These are phyloP conservation scores for Trichoderma guizhouense DNA, from an alignment of 2,329 filamentous ascomycete genomes.

Conservation along the genomic window DNA sequence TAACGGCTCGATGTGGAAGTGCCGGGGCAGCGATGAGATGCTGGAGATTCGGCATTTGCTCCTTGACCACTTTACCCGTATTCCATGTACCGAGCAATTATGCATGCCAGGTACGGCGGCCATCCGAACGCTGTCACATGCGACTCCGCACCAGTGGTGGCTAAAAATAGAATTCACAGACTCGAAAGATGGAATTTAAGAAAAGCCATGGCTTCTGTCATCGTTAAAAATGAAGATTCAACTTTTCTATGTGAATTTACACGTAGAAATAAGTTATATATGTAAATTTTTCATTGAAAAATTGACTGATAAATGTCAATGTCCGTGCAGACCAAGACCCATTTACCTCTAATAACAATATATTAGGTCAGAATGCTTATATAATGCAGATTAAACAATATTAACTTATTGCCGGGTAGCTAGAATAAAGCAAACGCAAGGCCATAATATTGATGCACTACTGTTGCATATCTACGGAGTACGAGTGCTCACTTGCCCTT, in stretches of 20 bases:
- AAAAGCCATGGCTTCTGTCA: background rate
- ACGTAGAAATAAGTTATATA: background rate
- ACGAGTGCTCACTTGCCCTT: background rate
- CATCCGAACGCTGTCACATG: background rate
- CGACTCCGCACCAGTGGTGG: background rate
- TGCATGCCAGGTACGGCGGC: background rate
- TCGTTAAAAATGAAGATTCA: background rate
- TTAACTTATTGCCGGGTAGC: background rate
- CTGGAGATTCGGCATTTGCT: background rate
- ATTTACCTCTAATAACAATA: background rate
- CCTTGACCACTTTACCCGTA: background rate
- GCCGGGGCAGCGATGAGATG: background rate
- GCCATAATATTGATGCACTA: background rate
- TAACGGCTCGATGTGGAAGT: background rate
- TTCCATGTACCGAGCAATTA: background rate
- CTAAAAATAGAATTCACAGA: background rate
- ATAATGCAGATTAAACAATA: background rate
- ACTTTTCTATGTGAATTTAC: background rate
- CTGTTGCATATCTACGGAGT: background rate
- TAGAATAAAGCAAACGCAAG: background rate
- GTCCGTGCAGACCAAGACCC: background rate
- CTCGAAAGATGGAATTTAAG: background rate
- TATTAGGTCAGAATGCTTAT: background rate
- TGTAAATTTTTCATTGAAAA: background rate
- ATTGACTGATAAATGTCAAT: background rate